A percentile compares a stretch with the other conserved stretches of the same genome.
phyloP scores from a whole-genome alignment of 2,329 filamentous ascomycete species.

The Aspergillus fischeri region DNA sequence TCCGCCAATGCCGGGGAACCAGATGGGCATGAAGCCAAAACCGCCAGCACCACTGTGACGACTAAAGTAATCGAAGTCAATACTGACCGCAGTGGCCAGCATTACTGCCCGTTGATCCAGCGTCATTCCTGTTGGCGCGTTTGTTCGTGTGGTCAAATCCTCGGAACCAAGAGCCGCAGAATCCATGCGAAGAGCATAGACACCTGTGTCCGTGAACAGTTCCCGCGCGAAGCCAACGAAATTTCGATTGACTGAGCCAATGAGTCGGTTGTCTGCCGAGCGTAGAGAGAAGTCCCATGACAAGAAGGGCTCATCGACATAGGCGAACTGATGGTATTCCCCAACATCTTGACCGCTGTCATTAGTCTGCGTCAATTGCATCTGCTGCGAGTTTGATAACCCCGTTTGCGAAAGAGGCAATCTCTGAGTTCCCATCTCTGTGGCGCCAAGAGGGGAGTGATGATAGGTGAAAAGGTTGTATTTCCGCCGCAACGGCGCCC shows the following conservation, averaged over 20 bases:
- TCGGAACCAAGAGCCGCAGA: conserved; percentile 47
- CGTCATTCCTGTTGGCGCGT: conserved; percentile 51
- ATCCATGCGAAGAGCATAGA: conserved; percentile 63
- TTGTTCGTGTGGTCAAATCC: conserved; percentile 18
- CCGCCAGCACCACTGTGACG: conserved; percentile 50
- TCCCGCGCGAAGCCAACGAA: conserved; percentile 61
- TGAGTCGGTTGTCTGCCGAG: conserved; percentile 46
- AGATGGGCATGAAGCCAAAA: conserved; percentile 51
- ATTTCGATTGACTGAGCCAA: conserved; percentile 62
- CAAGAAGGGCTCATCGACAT: conserved; percentile 59
- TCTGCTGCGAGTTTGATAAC: conserved; percentile 47
- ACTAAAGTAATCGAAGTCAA: conserved; percentile 67
- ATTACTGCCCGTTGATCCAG: conserved; percentile 63
- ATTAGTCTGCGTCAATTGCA: conserved; percentile 33
- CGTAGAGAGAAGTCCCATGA: conserved; percentile 62
- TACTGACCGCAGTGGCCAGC: conserved; percentile 61
- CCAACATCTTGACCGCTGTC: conserved; percentile 29
- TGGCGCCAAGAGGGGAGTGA: conserved; percentile 35
- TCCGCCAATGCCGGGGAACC: conserved; percentile 44
- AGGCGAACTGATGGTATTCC: conserved; percentile 57
- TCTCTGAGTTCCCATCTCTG: conserved; percentile 35
- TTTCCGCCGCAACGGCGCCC: conserved; percentile 59
- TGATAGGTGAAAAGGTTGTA: conserved; percentile 63
- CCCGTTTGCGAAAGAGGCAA: conserved; percentile 44
- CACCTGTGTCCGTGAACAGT: conserved; percentile 62